Base-by-base conservation (phyloP, 768 basidiomycete genomes). In the Rubroboletus satanas region DNA sequence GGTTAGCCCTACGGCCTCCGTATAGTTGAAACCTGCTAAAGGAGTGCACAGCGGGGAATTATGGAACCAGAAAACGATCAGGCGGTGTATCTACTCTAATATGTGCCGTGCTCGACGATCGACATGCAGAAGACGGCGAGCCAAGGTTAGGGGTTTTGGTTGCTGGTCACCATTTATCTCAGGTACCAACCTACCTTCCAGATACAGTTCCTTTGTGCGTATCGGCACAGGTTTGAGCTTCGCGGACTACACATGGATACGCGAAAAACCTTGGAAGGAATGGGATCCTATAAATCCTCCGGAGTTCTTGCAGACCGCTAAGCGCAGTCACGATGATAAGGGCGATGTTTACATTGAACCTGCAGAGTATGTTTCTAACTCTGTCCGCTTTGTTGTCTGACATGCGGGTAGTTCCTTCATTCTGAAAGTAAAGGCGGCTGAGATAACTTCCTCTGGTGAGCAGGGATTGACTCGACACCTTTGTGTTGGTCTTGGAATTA, bases 341-440 rank as follows among this genome's bases (percentile, higher is more conserved):
- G 92, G 94, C 0, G 94, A 99, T 69, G 72, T 95, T 14, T 97
- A 95, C 70, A 79, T 98, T 39, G 84, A 90, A 45, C 95, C 96
- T 14, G 80, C 87, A 61, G 87, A 97, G 95, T 96, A 62, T 56
- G 82, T 45, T 42, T 36, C 37, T 32, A 1, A 12, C 3, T 9
- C 23, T 31, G 5, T 44, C 10, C 32, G 11, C 21, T 41, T 43
- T 29, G 4, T 36, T 28, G 28, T 37, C 59, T 56, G 42, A 60
- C 41, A 14, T 36, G 39, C 32, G 45, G 18, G 46, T 56, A 97
- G 95, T 61, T 97, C 96, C 0, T 98, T 99, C 70, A 88, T 98
- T 35, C 56, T 98, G 61, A 89, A 89, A 62, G 83, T 98, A 52
- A 98, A 98, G 71, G 96, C 92, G 0, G 90, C 95, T 0, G 94